phyloP scores from a whole-genome alignment of 371 early-diverging fungal species.

The Thermomucor indicae-seudaticae region DNA sequence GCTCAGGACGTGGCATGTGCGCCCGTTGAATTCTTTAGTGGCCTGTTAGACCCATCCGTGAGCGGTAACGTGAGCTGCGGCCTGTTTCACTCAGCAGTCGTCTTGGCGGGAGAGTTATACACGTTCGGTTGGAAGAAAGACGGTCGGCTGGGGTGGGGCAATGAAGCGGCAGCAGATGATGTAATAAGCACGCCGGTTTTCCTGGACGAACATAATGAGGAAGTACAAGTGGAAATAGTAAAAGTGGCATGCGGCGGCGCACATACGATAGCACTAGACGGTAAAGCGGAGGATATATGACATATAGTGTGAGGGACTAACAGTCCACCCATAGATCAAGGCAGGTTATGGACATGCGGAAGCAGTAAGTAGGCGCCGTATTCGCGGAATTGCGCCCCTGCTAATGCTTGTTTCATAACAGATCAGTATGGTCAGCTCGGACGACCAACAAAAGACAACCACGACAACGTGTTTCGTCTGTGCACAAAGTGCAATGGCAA shows the following conservation, averaged over 20 bases:
- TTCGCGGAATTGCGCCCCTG: too few species aligned
- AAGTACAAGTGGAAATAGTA: conserved; percentile 14
- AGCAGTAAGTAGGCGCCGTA: conserved; percentile 23
- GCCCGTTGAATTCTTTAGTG: conserved; percentile 29
- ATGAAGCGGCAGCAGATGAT: conserved; percentile 9
- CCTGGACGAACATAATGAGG: conserved; percentile 13
- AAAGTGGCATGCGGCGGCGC: conserved; percentile 30
- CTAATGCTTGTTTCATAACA: neutral
- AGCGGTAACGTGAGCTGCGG: conserved; percentile 16
- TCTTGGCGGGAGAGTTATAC: conserved; percentile 28
- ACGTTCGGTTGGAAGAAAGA: conserved; percentile 39
- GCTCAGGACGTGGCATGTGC: conserved; percentile 8
- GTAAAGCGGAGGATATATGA: too few species aligned
- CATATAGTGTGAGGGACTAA: too few species aligned
- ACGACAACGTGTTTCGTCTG: conserved; percentile 17
- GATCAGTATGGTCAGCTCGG: conserved; percentile 34
- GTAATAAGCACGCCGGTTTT: conserved; percentile 16
- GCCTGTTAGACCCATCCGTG: conserved; percentile 5
- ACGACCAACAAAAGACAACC: conserved; percentile 1
- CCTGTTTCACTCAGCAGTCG: conserved; percentile 35
- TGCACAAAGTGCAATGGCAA: conserved; percentile 7
- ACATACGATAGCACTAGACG: conserved; percentile 41
- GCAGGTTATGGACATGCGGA: conserved; percentile 35
- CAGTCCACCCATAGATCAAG: conserved; percentile 23
- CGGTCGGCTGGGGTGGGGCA: conserved; percentile 30